A percentile compares a stretch with the other conserved stretches of the same genome.
These are phyloP conservation scores for Cercospora berteroae DNA, from an alignment of 2,329 filamentous ascomycete species.

Conservation along the genomic window DNA sequence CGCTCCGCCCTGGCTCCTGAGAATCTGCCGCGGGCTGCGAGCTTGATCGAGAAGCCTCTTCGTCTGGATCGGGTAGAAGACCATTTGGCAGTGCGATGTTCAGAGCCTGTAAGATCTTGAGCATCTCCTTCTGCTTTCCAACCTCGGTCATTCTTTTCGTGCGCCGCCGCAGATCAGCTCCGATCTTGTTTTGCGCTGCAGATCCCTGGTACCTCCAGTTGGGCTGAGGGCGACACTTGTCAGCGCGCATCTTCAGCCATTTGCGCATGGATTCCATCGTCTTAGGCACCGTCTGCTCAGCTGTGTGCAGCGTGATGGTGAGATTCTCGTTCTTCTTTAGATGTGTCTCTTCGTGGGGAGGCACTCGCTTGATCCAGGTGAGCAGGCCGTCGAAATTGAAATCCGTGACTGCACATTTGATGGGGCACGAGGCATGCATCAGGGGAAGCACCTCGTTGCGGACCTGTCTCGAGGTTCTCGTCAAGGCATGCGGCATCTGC, in stretches of 20 bases:
- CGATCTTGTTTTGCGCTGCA: slow-evolving; percentile 29
- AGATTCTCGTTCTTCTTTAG: slow-evolving; percentile 33
- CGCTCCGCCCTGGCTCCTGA: neutral
- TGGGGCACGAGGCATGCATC: slow-evolving; percentile 33
- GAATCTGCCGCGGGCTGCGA: slow-evolving; percentile 7
- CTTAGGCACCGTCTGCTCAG: slow-evolving; percentile 18
- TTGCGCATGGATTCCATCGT: slow-evolving; percentile 26
- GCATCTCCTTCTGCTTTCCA: slow-evolving; percentile 33
- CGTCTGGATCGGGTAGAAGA: slow-evolving; percentile 9
- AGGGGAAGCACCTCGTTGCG: slow-evolving; percentile 35
- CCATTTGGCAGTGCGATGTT: slow-evolving; percentile 17
- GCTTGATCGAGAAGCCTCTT: slow-evolving; percentile 3
- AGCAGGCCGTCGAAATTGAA: slow-evolving; percentile 36
- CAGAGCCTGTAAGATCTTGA: slow-evolving; percentile 31
- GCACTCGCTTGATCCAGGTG: slow-evolving; percentile 33
- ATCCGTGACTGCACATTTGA: slow-evolving; percentile 34
- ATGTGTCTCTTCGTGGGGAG: slow-evolving; percentile 30
- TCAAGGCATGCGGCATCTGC: slow-evolving; percentile 30
- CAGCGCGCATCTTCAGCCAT: slow-evolving; percentile 35
- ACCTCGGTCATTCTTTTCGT: slow-evolving; percentile 32
- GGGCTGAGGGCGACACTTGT: slow-evolving; percentile 33
- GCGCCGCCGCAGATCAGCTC: slow-evolving; percentile 32
- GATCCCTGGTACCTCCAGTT: slow-evolving; percentile 33
- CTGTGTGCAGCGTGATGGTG: slow-evolving; percentile 30
- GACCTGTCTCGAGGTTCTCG: slow-evolving; percentile 31